Percentiles rank a stretch among this genome's conserved stretches.
These are phyloP conservation scores for Malbranchea zuffiana DNA, from an alignment of 2,329 filamentous ascomycete genomes.

Conservation along the genomic window DNA sequence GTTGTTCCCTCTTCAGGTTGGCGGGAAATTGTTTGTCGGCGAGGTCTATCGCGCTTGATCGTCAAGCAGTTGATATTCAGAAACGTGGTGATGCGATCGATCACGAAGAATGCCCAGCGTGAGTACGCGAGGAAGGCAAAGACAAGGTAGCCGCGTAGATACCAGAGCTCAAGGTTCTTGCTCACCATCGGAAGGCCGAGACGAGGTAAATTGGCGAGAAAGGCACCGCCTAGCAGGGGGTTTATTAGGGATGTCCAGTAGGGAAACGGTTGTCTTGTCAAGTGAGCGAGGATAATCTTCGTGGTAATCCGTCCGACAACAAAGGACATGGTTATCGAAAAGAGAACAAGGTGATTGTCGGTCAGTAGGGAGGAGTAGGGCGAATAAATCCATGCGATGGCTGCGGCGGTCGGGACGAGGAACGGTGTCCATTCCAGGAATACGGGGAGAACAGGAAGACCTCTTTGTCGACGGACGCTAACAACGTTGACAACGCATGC, in stretches of 20 bases:
- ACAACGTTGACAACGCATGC: slow-evolving; percentile 83
- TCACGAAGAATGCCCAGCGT: slow-evolving; percentile 83
- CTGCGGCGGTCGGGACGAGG: slow-evolving; percentile 63
- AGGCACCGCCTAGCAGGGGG: slow-evolving; percentile 73
- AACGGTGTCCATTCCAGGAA: slow-evolving; percentile 94
- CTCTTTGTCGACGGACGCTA: slow-evolving; percentile 58
- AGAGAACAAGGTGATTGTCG: slow-evolving; percentile 81
- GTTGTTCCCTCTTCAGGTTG: background rate
- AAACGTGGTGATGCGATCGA: slow-evolving; percentile 81
- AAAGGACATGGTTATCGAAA: slow-evolving; percentile 89
- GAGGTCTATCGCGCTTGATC: slow-evolving; percentile 43
- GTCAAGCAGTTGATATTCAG: slow-evolving; percentile 91
- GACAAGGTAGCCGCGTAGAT: slow-evolving; percentile 72
- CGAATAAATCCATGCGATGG: slow-evolving; percentile 77
- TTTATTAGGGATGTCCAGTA: slow-evolving; percentile 90
- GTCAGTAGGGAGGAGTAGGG: slow-evolving; percentile 70
- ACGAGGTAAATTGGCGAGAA: slow-evolving; percentile 70
- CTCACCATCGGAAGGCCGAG: slow-evolving; percentile 60
- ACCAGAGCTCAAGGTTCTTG: slow-evolving; percentile 59
- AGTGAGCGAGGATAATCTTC: slow-evolving; percentile 94
- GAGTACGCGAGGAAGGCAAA: slow-evolving; percentile 82
- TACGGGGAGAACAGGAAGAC: slow-evolving; percentile 65
- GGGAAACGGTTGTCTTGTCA: slow-evolving; percentile 87
- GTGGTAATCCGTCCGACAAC: slow-evolving; percentile 98
- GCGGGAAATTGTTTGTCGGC: background rate